Percentiles rank a stretch among this genome's conserved stretches.
These are phyloP conservation scores for Scheffersomyces segobiensis DNA, from an alignment of 1,139 yeast species.

Conservation along the genomic window DNA sequence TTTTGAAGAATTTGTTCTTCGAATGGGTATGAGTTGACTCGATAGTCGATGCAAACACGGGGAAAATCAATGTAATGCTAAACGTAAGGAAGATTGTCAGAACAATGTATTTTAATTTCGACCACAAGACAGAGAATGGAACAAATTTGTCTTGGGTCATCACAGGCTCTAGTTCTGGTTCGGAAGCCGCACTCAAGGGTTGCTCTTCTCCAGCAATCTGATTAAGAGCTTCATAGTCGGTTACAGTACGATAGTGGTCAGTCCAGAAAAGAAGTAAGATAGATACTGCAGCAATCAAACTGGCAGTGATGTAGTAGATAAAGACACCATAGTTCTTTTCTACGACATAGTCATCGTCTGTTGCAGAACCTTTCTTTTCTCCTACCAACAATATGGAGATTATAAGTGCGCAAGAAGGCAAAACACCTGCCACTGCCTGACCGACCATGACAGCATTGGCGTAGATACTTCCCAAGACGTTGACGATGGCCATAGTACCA, in stretches of 20 bases:
- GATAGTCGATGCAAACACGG: conserved; percentile 82
- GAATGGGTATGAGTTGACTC: conserved; percentile 48
- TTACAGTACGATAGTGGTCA: conserved; percentile 23
- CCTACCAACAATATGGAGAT: conserved; percentile 54
- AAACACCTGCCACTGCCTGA: conserved; percentile 89
- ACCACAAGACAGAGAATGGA: conserved; percentile 53
- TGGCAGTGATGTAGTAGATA: conserved; percentile 70
- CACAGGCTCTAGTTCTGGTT: not conserved
- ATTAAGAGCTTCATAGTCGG: conserved; percentile 14
- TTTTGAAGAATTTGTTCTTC: conserved; percentile 34
- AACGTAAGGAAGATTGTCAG: conserved; percentile 74
- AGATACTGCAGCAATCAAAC: conserved; percentile 57
- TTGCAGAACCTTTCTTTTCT: conserved; percentile 11
- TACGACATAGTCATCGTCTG: conserved; percentile 19
- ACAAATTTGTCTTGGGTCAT: conserved; percentile 29
- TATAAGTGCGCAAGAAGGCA: conserved; percentile 79
- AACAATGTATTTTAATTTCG: conserved; percentile 62
- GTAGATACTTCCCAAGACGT: conserved; percentile 72
- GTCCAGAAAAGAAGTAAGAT: conserved; percentile 37
- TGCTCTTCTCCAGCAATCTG: conserved; percentile 4
- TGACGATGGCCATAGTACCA: conserved; percentile 86
- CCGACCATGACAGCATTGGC: conserved; percentile 94
- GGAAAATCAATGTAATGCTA: conserved; percentile 76
- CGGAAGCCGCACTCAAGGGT: not conserved
- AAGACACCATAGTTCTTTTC: conserved; percentile 54